These are phyloP conservation scores for Testicularia cyperi DNA, from an alignment of 1,284 basidiomycete species.

Conservation along the genomic window DNA sequence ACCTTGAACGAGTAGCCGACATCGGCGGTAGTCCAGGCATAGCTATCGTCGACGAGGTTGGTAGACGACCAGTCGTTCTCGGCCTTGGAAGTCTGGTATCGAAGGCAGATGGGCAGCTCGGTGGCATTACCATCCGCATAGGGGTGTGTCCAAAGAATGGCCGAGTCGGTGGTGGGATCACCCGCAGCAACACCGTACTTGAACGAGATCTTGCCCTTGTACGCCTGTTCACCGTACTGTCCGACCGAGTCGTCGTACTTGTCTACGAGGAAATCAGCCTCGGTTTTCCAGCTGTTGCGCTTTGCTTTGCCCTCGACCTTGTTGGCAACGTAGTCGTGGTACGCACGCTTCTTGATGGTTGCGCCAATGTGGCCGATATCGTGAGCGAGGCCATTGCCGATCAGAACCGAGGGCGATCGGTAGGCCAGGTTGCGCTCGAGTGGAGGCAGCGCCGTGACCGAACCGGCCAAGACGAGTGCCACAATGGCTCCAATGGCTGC, in stretches of 20 bases:
- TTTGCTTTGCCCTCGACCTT: constrained; percentile 27
- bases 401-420: constrained; percentile 36
- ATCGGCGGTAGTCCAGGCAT: constrained; percentile 68
- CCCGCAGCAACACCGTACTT: constrained; percentile 64
- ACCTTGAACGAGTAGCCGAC: constrained; percentile 69
- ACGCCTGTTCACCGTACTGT: constrained; percentile 30
- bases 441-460: constrained; percentile 31
- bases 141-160: constrained; percentile 68
- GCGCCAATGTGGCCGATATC: constrained; percentile 28
- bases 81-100: constrained; percentile 63
- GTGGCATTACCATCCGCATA: constrained; percentile 26
- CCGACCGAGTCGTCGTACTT: constrained; percentile 34
- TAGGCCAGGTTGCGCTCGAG: constrained; percentile 47
- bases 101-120: constrained; percentile 68
- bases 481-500: constrained; percentile 10
- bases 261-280: constrained; percentile 39
- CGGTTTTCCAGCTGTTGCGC: constrained; percentile 26
- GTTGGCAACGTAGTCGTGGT: constrained; percentile 19
- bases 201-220: constrained; percentile 52
- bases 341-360: constrained; percentile 28
- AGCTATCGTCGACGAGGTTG: constrained; percentile 63
- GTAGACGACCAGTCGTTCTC: constrained; percentile 48
- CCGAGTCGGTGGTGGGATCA: constrained; percentile 68
- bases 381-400: constrained; percentile 32
- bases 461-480: constrained; percentile 17